Conservation (phyloP, 1,284 basidiomycete species). For the Cutaneotrichosporon cutaneum region DNA sequence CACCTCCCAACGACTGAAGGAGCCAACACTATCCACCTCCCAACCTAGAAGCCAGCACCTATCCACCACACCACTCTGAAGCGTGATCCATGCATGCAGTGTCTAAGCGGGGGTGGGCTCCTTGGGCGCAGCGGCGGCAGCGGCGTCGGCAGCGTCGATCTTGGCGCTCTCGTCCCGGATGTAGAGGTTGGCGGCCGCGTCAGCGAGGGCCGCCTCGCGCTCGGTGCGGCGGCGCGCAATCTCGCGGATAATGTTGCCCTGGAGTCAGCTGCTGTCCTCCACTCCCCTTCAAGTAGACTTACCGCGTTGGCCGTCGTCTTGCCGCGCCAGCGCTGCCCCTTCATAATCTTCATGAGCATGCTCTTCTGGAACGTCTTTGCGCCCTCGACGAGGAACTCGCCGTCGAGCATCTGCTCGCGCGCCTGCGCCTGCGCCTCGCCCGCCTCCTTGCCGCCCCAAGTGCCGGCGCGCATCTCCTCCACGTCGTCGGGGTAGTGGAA, state of each 20-base stretch:
- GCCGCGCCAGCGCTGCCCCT: slow-evolving; percentile 47
- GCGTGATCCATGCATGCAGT: slow-evolving; percentile 11
- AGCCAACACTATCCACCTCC: too few relatives aligned
- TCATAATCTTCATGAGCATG: slow-evolving; percentile 37
- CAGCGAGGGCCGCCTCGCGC: slow-evolving; percentile 59
- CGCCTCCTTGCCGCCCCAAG: slow-evolving; percentile 19
- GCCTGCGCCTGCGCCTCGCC: slow-evolving; percentile 57
- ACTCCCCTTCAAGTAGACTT: slow-evolving; percentile 18
- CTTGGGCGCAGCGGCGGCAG: background rate
- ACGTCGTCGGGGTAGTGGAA: slow-evolving; percentile 83
- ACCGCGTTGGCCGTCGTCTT: slow-evolving; percentile 45
- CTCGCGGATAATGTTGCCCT: slow-evolving; percentile 48
- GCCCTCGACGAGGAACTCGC: slow-evolving; percentile 59
- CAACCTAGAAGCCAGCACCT: too few relatives aligned
- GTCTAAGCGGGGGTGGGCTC: slow-evolving; percentile 3
- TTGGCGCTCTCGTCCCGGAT: background rate
- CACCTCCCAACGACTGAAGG: too few relatives aligned
- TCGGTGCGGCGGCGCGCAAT: slow-evolving; percentile 55
- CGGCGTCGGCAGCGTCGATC: background rate
- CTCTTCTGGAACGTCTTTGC: slow-evolving; percentile 57
- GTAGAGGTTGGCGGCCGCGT: background rate
- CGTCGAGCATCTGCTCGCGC: slow-evolving; percentile 63
- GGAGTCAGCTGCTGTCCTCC: slow-evolving; percentile 12
- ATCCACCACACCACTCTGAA: too few relatives aligned
- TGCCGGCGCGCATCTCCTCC: slow-evolving; percentile 64